Base-by-base conservation (phyloP, 208 protist species). In the Crithidia thermophila region DNA sequence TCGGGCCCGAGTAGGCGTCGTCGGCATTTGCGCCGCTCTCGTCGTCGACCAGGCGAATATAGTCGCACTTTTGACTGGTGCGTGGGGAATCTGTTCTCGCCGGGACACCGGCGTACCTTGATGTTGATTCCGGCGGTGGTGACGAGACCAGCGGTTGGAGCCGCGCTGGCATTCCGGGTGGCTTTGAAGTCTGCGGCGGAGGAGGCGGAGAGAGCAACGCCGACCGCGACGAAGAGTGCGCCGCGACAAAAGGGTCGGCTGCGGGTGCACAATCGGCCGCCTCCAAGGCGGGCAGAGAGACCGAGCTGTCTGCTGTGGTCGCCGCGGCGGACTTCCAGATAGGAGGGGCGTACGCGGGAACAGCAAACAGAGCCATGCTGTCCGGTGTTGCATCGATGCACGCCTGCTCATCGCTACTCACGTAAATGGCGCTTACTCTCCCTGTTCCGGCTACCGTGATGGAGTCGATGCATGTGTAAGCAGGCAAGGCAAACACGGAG, bases 301-400 rank as follows among this genome's bases (percentile, higher is more conserved):
- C 34, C 16, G n/a, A 23, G 37, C 49, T 34, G 2, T 73, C 58
- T 16, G 31, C 23, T n/a, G n/a, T n/a, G 30, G 37, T 13, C 9
- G 58, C 0, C 11, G 10, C 13, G 14, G 67, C 75, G 8, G 84
- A 90, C 46, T 59, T 71, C 87, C 90, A 95, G 30, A 95, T 85
- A 0, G 90, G 87, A 46, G 84, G 87, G 14, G 64, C 78, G 60
- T 93, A 95, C 18, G 90, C 87, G 1, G 90, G 90, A 23, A 95
- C 90, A 18, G 87, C 85, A 74, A 95, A 91, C 4, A 95, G 72
- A 1, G 75, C 79, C 79, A 95, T 89, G 25, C 75, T 72, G 39
- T 65, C 56, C 20, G 87, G 90, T 31, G 80, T 87, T 0, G 75
- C 67, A 37, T 91, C 88, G 36, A 95, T 91, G 56, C 79, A 85